Conservation (phyloP, 805 yeast genomes). For the Saturnispora galanensis region DNA sequence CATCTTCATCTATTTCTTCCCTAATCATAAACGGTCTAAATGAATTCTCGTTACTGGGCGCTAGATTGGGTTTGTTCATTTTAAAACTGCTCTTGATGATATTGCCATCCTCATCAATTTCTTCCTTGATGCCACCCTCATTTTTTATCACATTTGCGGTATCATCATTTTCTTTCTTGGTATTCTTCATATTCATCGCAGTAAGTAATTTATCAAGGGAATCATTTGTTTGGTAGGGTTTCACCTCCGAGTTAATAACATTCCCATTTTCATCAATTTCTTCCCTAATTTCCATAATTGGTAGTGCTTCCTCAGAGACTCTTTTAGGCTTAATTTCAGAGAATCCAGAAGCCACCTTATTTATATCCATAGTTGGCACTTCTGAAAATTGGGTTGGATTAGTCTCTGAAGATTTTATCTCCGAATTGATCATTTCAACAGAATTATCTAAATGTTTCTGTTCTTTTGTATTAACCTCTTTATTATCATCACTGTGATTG, state of each 20-base stretch:
- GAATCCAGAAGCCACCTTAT: too few relatives aligned
- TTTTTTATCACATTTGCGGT: conserved; percentile 6
- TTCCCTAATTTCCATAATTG: conserved; percentile 76
- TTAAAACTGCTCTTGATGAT: conserved; percentile 5
- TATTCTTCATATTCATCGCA: not conserved
- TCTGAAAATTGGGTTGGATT: not conserved
- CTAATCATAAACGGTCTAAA: conserved; percentile 52
- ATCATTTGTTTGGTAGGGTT: conserved; percentile 23
- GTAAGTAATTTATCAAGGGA: conserved; percentile 1
- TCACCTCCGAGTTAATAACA: conserved; percentile 38
- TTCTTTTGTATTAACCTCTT: not conserved
- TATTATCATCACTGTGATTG: conserved; percentile 11
- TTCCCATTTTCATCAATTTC: conserved; percentile 79
- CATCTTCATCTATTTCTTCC: conserved; percentile 76
- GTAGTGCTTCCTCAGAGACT: conserved; percentile 38
- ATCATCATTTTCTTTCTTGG: not conserved
- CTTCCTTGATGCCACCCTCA: conserved; percentile 29
- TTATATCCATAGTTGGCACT: too few relatives aligned
- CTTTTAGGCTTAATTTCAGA: not conserved
- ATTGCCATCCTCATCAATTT: conserved; percentile 17
- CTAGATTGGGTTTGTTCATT: not conserved
- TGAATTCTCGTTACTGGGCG: conserved; percentile 12
- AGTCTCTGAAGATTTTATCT: not conserved
- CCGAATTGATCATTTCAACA: not conserved
- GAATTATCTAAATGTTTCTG: conserved; percentile 11